Evolutionary conservation across 129 eudicot genomes (phyloP).

Genomic region (Gnaphalium uliginosum): DNA sequence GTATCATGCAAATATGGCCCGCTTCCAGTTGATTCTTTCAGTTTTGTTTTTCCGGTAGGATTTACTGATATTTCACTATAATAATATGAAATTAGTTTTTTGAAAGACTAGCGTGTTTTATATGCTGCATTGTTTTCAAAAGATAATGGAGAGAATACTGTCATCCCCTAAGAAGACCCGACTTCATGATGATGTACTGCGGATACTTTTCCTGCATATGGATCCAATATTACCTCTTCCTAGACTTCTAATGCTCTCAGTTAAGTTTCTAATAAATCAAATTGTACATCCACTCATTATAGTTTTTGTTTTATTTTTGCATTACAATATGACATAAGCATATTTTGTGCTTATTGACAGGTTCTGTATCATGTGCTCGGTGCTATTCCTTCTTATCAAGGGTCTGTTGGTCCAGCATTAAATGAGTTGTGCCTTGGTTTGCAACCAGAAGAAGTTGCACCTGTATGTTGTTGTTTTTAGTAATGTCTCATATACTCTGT

Average conservation of each 20-base stretch:
- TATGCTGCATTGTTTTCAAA: slow-evolving; percentile 6
- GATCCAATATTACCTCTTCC: slow-evolving; percentile 95
- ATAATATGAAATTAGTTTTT: neutral
- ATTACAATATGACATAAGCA: neutral
- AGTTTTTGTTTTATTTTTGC: slow-evolving; percentile 15
- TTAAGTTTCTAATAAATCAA: slow-evolving; percentile 37
- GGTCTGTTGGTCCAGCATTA: slow-evolving; percentile 84
- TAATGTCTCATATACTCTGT: slow-evolving; percentile 4
- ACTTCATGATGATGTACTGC: slow-evolving; percentile 86
- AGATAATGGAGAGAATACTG: slow-evolving; percentile 91
- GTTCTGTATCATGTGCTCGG: slow-evolving; percentile 94
- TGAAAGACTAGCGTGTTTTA: neutral
- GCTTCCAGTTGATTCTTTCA: slow-evolving; percentile 93
- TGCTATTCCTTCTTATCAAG: slow-evolving; percentile 85
- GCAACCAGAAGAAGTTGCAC: slow-evolving; percentile 76
- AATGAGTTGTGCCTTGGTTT: slow-evolving; percentile 98
- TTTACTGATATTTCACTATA: neutral
- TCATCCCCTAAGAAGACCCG: slow-evolving; percentile 86
- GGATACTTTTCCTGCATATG: slow-evolving; percentile 78
- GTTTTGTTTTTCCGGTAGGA: slow-evolving; percentile 84
- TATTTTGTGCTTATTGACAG: slow-evolving; percentile 45
- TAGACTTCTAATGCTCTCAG: slow-evolving; percentile 94
- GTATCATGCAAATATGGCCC: slow-evolving; percentile 85
- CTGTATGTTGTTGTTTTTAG: slow-evolving; percentile 50
- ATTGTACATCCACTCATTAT: neutral